phyloP scores from a whole-genome alignment of 306 rosid genomes.

The Citrullus amarus region DNA sequence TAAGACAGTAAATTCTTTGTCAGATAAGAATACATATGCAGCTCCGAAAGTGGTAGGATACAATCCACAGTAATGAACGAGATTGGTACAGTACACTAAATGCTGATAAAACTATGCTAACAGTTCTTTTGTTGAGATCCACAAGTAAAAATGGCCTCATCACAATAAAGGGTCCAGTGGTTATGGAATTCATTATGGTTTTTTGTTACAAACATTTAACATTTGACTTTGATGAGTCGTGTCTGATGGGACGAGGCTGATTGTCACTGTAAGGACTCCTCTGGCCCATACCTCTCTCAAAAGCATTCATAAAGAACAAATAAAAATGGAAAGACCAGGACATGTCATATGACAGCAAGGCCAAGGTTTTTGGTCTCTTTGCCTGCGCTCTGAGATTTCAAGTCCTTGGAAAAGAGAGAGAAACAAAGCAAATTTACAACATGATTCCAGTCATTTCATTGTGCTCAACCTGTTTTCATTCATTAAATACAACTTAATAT shows the following conservation, averaged over 20 bases:
- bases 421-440: background rate
- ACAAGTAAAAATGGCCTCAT: background rate
- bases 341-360: background rate
- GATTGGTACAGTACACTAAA: constrained; percentile 2
- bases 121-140: background rate
- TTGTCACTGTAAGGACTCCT: background rate
- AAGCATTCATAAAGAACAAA: background rate
- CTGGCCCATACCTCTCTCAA: background rate
- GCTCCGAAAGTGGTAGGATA: constrained; percentile 1
- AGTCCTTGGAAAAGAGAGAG: background rate
- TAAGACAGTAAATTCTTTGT: background rate
- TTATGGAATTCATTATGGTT: background rate
- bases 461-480: background rate
- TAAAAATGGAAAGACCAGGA: background rate
- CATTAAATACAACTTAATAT: background rate
- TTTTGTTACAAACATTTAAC: background rate
- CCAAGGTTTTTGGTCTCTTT: constrained; percentile 5
- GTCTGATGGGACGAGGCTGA: constrained; percentile 4
- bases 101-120: background rate
- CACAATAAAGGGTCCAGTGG: background rate
- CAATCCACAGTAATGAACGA: background rate
- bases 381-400: background rate
- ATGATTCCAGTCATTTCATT: background rate
- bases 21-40: background rate
- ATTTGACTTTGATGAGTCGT: background rate